These are phyloP conservation scores for Warburgia ugandensis DNA, from an alignment of 164 flowering plant genomes.

Conservation along the genomic window DNA sequence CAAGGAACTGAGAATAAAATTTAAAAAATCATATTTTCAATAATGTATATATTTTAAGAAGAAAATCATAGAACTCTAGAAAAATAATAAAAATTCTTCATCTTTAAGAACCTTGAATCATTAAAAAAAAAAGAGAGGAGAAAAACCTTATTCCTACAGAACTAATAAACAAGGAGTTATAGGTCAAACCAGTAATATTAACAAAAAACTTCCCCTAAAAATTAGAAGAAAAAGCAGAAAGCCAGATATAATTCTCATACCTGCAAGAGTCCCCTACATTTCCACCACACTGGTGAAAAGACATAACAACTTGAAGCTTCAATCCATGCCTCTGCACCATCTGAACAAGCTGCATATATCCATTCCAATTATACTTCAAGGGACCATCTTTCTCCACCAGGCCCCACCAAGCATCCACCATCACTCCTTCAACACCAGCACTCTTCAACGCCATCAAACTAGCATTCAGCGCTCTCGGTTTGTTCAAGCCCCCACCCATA, in stretches of 20 bases:
- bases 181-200: too few relatives aligned
- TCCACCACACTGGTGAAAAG: slow-evolving; percentile 88
- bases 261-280: slow-evolving; percentile 96
- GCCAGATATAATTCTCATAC: slow-evolving; percentile 20
- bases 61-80: too few relatives aligned
- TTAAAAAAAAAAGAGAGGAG: too few relatives aligned
- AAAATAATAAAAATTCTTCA: too few relatives aligned
- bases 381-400: slow-evolving; percentile 92
- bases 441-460: slow-evolving; percentile 90
- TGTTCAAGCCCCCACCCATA: slow-evolving; percentile 51
- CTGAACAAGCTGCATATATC: slow-evolving; percentile 67
- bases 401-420: slow-evolving; percentile 99
- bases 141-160: too few relatives aligned
- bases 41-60: too few relatives aligned
- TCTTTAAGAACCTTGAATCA: too few relatives aligned
- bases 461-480: slow-evolving; percentile 65
- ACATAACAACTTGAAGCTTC: slow-evolving; percentile 39
- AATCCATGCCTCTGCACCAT: slow-evolving; percentile 76
- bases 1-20: too few relatives aligned
- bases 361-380: slow-evolving; percentile 76
- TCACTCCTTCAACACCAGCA: slow-evolving; percentile 89
- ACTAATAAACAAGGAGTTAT: too few relatives aligned
- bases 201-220: too few relatives aligned
- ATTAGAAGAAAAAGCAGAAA: too few relatives aligned
- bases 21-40: too few relatives aligned